A percentile compares a stretch with the other conserved stretches of the same genome.
These are phyloP conservation scores for Boletus semigastroideus DNA, from an alignment of 1,284 basidiomycete species.

Conservation along the genomic window DNA sequence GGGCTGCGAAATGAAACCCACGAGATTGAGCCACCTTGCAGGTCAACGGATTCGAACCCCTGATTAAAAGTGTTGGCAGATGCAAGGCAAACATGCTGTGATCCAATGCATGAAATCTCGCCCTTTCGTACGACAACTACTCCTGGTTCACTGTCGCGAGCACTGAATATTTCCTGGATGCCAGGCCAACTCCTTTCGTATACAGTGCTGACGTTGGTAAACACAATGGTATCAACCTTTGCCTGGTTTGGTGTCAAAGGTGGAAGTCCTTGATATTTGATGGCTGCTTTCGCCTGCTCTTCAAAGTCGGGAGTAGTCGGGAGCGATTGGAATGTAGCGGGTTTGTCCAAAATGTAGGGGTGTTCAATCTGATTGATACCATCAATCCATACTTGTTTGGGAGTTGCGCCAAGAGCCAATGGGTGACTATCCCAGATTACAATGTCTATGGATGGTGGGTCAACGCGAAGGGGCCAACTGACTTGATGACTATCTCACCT, in stretches of 20 bases:
- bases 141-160: slow-evolving; percentile 22
- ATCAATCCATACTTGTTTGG: slow-evolving; percentile 73
- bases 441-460: slow-evolving; percentile 38
- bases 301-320: slow-evolving; percentile 63
- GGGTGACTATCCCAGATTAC: slow-evolving; percentile 80
- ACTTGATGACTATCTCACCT: slow-evolving; percentile 31
- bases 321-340: slow-evolving; percentile 42
- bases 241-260: slow-evolving; percentile 47
- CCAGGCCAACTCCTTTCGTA: slow-evolving; percentile 37
- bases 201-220: slow-evolving; percentile 56
- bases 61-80: slow-evolving; percentile 7
- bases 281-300: slow-evolving; percentile 49
- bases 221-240: slow-evolving; percentile 45
- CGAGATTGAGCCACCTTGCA: slow-evolving; percentile 42
- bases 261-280: slow-evolving; percentile 68
- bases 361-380: slow-evolving; percentile 59
- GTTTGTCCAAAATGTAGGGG: slow-evolving; percentile 47
- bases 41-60: slow-evolving; percentile 21
- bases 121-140: slow-evolving; percentile 45
- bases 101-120: slow-evolving; percentile 41
- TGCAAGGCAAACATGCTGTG: slow-evolving; percentile 15
- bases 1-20: slow-evolving; percentile 35
- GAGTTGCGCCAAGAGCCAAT: slow-evolving; percentile 69
- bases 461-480: neutral
- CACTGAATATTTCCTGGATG: slow-evolving; percentile 24